Percentiles rank a stretch among this genome's conserved stretches.
phyloP scores from a whole-genome alignment of 2,329 filamentous ascomycete genomes.

The Truncatella angustata region DNA sequence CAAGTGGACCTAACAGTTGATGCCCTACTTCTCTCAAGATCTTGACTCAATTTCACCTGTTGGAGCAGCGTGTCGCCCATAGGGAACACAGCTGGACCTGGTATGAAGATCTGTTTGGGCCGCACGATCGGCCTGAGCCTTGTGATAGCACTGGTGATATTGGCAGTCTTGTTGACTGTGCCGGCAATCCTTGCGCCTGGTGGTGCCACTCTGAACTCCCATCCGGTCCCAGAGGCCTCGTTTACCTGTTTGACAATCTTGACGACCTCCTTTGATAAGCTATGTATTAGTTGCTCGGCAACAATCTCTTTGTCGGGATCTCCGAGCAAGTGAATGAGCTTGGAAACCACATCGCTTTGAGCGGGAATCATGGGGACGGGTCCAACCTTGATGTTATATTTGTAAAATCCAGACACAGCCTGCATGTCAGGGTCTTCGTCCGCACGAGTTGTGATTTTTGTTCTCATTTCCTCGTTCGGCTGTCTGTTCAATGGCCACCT shows the following conservation, averaged over 20 bases:
- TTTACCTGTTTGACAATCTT: not conserved
- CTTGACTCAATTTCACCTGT: slow-evolving; percentile 22
- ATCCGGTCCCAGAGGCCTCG: not conserved
- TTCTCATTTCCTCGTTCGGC: slow-evolving; percentile 23
- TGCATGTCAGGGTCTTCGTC: slow-evolving; percentile 23
- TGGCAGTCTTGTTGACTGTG: not conserved
- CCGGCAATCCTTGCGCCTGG: not conserved
- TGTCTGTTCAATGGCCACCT: slow-evolving; percentile 47
- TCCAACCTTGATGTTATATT: slow-evolving; percentile 5
- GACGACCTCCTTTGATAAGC: not conserved
- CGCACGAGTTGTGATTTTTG: slow-evolving; percentile 25
- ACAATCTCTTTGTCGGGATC: not conserved
- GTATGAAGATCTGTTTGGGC: slow-evolving; percentile 19
- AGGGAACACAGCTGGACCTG: slow-evolving; percentile 31
- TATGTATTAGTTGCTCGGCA: not conserved
- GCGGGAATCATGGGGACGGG: not conserved
- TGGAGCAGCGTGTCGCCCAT: slow-evolving; percentile 38
- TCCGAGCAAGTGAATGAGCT: slow-evolving; percentile 1
- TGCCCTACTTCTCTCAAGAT: slow-evolving; percentile 25
- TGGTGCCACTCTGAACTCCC: not conserved
- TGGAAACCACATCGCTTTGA: not conserved
- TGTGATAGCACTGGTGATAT: not conserved
- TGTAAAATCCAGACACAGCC: not conserved
- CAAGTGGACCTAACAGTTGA: not conserved
- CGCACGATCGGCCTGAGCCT: slow-evolving; percentile 17